Base-by-base conservation (phyloP, 768 basidiomycete genomes). In the Cantharellus anzutake region DNA sequence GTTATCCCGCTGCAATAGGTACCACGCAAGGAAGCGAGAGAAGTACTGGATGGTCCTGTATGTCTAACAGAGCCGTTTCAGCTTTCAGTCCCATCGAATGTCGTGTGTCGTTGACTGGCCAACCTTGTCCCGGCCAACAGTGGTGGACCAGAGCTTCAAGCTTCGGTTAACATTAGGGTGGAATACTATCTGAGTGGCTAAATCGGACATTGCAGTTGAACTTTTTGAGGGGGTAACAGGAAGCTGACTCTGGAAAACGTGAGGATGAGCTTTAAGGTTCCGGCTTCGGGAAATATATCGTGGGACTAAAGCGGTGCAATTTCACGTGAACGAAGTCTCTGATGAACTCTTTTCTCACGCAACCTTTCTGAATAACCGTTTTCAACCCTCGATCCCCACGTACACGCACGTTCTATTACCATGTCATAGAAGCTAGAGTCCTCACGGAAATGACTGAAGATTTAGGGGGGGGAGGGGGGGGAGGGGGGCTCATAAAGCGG, bases 21-120 rank as follows among this genome's bases (percentile, higher is more conserved):
- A 80, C 86, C 86, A 98, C 1, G 89, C 83, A 63, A 89, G 79
- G 68, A 97, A 82, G 50, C 93, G 82, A 41, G 93, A 77, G 64
- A 88, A 82, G 71, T 91, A 97, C 73, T 99, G 96, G 59, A 91
- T 69, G 29, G 86, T 80, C 64, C 94, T 83, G 72, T 97, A 98
- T 14, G 81, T 74, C 92, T 96, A 63, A 5, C 20, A 48, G 35
- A n/a, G 60, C n/a, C 38, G 29, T 41, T 41, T 20, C 11, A 42
- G 4, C 20, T 7, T 16, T 16, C 11, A 20, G 29, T 40, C 37
- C 35, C 3, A 57, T 50, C 57, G 42, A 51, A 56, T 52, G 61
- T 51, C 56, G n/a, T 37, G 42, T 16, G 29, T 39, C 59, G 50
- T 41, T 44, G 62, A 34, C 34, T 55, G 7, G 20, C 70, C 60